Base-by-base conservation (phyloP, 2,329 filamentous ascomycete species). In the Arthrobotrys iridis region DNA sequence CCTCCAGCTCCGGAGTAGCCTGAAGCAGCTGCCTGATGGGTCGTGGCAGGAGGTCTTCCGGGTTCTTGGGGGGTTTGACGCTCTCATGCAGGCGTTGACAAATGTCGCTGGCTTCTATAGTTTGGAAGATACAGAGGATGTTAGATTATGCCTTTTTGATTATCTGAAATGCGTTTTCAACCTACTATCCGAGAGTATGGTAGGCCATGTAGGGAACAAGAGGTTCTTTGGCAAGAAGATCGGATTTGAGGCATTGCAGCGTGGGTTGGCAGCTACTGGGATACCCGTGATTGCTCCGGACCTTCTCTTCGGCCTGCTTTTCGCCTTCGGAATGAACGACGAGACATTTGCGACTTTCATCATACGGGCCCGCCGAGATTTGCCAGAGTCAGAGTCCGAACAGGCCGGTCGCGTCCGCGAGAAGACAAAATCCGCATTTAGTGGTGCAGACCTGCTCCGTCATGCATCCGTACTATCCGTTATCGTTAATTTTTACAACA, bases 161-260 rank as follows among this genome's bases (percentile, higher is more conserved):
- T 84, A 94, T 15, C 84, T 96, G 15, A 88, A 93, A 79, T 86
- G 86, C 6, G 86, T 91, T n/a, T 84, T 95, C 40, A 88, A 88
- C 30, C 88, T 95, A 11, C 83, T 98, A 26, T 90, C 91, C 0
- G 90, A 90, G 52, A 89, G 89, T 11, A 86, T 99, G 77, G 87
- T 88, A 63, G 88, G 89, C 48, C 93, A 98, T 82, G 86, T 90
- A 50, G 94, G 93, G 18, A 99, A 98, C 82, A 88, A 90, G 80
- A 88, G 91, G 78, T 97, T 94, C 83, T 98, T 98, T 86, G 88
- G 78, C 88, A 96, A 28, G 87, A 91, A 71, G 89, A 88, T 20
- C 67, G 93, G 94, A 2, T 96, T 93, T 90, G 86, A 89, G 77
- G 87, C 89, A 5, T 82, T 97, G 64, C 90, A 95, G 80, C 88